Base-by-base conservation (phyloP, 2,329 filamentous ascomycete species). In the Sporothrix protearum region DNA sequence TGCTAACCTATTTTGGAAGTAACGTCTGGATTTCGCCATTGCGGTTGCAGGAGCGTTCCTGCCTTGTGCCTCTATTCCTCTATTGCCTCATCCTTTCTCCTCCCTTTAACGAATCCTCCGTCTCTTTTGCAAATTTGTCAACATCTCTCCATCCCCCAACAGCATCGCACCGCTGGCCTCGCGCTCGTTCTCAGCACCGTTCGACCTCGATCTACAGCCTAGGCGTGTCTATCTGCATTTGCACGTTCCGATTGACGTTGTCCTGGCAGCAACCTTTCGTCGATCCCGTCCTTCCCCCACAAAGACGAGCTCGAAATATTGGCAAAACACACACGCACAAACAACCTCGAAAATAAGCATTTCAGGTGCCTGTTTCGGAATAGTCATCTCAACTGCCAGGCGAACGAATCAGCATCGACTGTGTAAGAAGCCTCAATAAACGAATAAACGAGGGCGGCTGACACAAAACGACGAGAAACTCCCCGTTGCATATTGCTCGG, bases 221-320 rank as follows among this genome's bases (percentile, higher is more conserved):
- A 67, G 42, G 16, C 42, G 42, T 42, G 25, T 67, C 12, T 28
- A 55, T 69, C 9, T 59, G 39, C 68, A 49, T 39, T 45, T 70
- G 55, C 55, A n/a, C 19, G 42, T 70, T 70, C 64, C 68, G 68
- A 70, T 70, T 70, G 68, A 70, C 68, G 19, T 47, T 4, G 42
- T 59, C 68, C 68, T n/a, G 68, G 19, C 68, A 51, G 30, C 51
- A 51, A 30, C 57, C 28, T 19, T 39, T 39, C 16, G 25, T 39
- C 57, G 42, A 36, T 53, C 67, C 39, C 33, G 30, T 16, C 25
- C 7, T 25, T 25, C 9, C 22, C 42, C 39, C 61, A 36, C 42
- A 30, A 49, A 28, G 28, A 47, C 42, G 1, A 47, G 22, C n/a
- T 42, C n/a, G 36, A n/a, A n/a, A n/a, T n/a, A n/a, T n/a, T n/a